Percentiles rank a stretch among this genome's conserved stretches.
phyloP scores from a whole-genome alignment of 371 early-diverging fungal species.

The Mortierella sp. region DNA sequence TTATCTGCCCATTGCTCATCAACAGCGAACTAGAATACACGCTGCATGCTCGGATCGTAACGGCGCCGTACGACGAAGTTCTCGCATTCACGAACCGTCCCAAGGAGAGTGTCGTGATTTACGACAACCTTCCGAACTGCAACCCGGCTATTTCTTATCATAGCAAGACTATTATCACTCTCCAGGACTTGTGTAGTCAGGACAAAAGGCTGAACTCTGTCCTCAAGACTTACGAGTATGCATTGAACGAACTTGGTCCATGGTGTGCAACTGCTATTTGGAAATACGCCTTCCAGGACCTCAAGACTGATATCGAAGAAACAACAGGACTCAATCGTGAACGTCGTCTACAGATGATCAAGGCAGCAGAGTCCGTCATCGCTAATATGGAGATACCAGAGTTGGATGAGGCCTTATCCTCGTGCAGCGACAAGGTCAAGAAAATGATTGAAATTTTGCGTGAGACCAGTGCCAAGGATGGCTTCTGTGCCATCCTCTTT shows the following conservation, averaged over 20 bases:
- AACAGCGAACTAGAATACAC: conserved; percentile 22
- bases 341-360: neutral
- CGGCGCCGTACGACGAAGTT: conserved; percentile 24
- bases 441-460: conserved; percentile 64
- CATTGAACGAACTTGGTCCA: conserved; percentile 63
- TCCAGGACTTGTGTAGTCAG: conserved; percentile 35
- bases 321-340: neutral
- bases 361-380: conserved; percentile 8
- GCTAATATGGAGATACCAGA: conserved; percentile 12
- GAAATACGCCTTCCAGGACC: conserved; percentile 55
- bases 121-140: neutral
- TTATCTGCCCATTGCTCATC: too few relatives aligned
- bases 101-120: conserved; percentile 7
- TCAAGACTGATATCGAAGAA: conserved; percentile 15
- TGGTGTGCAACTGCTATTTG: conserved; percentile 73
- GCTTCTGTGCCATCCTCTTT: conserved; percentile 89
- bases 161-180: too few relatives aligned
- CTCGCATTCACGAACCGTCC: conserved; percentile 3
- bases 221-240: neutral
- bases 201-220: conserved; percentile 7
- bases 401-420: conserved; percentile 8
- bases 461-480: conserved; percentile 45
- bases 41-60: conserved; percentile 9
- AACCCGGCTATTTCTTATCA: too few relatives aligned
- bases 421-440: conserved; percentile 65